phyloP scores from a whole-genome alignment of 2,329 filamentous ascomycete genomes.

The Pseudomassariella vexata region DNA sequence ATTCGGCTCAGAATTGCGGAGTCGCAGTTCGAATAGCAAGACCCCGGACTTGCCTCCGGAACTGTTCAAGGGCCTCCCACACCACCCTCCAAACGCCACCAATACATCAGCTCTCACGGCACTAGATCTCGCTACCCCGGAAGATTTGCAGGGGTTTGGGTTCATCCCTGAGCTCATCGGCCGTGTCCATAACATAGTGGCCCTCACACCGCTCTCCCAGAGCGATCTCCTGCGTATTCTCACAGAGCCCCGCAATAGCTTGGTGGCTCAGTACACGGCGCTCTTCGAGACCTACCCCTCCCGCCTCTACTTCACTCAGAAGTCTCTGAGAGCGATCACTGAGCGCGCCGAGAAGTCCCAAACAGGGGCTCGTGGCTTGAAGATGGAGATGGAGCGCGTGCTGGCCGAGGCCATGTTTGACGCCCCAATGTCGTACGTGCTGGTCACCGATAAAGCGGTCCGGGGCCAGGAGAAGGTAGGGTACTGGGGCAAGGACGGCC shows the following conservation, averaged over 20 bases:
- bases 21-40: slow-evolving; percentile 40
- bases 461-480: slow-evolving; percentile 52
- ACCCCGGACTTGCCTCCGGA: slow-evolving; percentile 60
- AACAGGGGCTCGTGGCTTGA: slow-evolving; percentile 74
- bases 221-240: slow-evolving; percentile 75
- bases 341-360: slow-evolving; percentile 52
- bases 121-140: slow-evolving; percentile 68
- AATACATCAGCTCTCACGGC: slow-evolving; percentile 41
- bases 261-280: slow-evolving; percentile 82
- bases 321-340: slow-evolving; percentile 76
- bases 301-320: slow-evolving; percentile 75
- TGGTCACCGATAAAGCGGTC: slow-evolving; percentile 67
- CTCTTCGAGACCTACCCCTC: slow-evolving; percentile 78
- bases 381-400: slow-evolving; percentile 76
- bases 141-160: slow-evolving; percentile 77
- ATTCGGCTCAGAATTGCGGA: slow-evolving; percentile 77
- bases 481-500: slow-evolving; percentile 66
- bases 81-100: slow-evolving; percentile 34
- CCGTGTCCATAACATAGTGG: slow-evolving; percentile 85
- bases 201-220: slow-evolving; percentile 68
- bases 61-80: slow-evolving; percentile 49
- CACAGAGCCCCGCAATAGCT: slow-evolving; percentile 84
- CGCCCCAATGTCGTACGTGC: slow-evolving; percentile 68
- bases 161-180: slow-evolving; percentile 95
- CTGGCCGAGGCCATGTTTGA: slow-evolving; percentile 78